Percentiles rank a stretch among this genome's conserved stretches.
Conservation (phyloP, 805 yeast species). For the Torulaspora gathmanii region DNA sequence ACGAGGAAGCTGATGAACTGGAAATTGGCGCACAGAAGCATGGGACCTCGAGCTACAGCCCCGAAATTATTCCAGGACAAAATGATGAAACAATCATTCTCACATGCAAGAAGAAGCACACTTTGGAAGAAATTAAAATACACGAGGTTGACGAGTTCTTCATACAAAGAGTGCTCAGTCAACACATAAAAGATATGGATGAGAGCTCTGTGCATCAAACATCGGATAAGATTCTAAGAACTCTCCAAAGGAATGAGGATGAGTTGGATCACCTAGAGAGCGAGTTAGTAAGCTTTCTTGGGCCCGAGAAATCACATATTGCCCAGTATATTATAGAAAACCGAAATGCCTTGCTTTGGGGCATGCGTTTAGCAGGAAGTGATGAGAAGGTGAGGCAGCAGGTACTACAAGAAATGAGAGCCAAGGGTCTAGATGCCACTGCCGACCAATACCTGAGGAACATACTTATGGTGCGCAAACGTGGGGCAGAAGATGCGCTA, state of each 20-base stretch:
- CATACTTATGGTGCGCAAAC: conserved; percentile 3
- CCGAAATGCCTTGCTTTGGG: conserved; percentile 50
- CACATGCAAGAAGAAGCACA: conserved; percentile 2
- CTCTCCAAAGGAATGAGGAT: conserved; percentile 39
- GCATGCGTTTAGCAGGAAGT: conserved; percentile 43
- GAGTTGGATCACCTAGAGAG: conserved; percentile 47
- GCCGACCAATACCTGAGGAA: conserved; percentile 40
- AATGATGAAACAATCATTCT: conserved; percentile 18
- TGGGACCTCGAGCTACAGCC: conserved; percentile 8
- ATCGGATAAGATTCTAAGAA: conserved; percentile 38
- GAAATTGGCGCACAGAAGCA: conserved; percentile 18
- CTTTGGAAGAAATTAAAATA: conserved; percentile 29
- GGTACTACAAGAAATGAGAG: conserved; percentile 43
- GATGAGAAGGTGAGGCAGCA: conserved; percentile 36
- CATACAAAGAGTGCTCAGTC: conserved; percentile 48
- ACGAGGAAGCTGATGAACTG: conserved; percentile 23
- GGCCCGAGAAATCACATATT: conserved; percentile 48
- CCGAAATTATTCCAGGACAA: conserved; percentile 1
- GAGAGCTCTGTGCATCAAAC: conserved; percentile 40
- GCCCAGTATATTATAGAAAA: conserved; percentile 48
- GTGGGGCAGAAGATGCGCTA: conserved; percentile 3
- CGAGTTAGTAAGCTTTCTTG: conserved; percentile 49
- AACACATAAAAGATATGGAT: conserved; percentile 35
- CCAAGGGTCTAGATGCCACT: conserved; percentile 40
- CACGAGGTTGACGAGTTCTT: conserved; percentile 46